Evolutionary conservation across 2,329 filamentous ascomycete species (phyloP), one percentile per base, ranked within the genome.

Genomic region (Phaeoacremonium minimum): DNA sequence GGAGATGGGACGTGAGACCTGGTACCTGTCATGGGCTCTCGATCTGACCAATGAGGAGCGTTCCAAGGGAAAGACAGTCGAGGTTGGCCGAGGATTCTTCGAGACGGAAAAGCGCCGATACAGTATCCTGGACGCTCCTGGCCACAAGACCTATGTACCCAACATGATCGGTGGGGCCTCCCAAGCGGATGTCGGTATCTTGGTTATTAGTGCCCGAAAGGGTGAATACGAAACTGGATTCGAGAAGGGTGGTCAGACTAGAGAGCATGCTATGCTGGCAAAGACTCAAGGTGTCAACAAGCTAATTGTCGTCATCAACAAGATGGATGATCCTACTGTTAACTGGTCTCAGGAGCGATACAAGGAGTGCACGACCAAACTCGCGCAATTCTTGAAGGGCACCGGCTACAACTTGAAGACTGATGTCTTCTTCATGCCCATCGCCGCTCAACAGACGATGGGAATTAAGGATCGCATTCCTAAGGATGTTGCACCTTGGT

Each of bases 181-280:
- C 11, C 89, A 95, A 65, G 89, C 89, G 33, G 89, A 95, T 62
- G 83, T 98, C 19, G 93, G 93, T 59, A 87, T 96, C 51, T 75
- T 98, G 32, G 93, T 98, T 58, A 96, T 97, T 55, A 94, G 87
- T 35, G 89, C 93, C 29, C 85, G 93, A 56, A 97, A 96, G 73
- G 93, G 93, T 57, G 93, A 98, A 67, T 98, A 97, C 63, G 93
- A 98, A 67, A 97, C 93, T 20, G 93, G 93, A 33, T 98, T 98
- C 60, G 93, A 98, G 73, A 58, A 88, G 71, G 93, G 93, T 45
- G 91, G 93, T 26, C 93, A 98, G 64, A 98, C 93, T 36, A 80
- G 93, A 58, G 93, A 98, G 76, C 91, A 97, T 65, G 93, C 94
- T 38, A 88, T 98, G 73, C 75, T 98, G 57, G 94, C 94, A 49